phyloP scores from a whole-genome alignment of 2,329 filamentous ascomycete species.

The Fusarium sp. region DNA sequence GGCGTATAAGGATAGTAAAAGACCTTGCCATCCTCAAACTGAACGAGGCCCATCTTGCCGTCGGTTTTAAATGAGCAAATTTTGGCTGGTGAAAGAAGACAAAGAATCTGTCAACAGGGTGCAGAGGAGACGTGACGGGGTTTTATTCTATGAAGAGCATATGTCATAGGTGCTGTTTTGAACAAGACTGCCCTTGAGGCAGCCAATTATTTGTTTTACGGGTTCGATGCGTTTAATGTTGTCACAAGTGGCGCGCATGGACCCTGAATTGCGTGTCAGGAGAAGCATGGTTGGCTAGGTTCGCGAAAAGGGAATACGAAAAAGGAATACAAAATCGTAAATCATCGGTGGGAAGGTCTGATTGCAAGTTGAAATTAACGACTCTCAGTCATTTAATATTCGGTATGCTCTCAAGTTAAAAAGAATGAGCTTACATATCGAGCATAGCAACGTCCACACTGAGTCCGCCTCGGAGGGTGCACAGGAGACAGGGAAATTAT shows the following conservation, averaged over 20 bases:
- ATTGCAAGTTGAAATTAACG: too few species aligned
- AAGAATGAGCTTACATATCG: too few species aligned
- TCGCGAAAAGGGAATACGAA: too few species aligned
- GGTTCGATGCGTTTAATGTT: background rate
- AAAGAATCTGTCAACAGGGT: background rate
- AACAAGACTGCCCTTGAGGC: background rate
- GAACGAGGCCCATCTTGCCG: conserved; percentile 1
- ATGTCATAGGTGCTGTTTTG: background rate
- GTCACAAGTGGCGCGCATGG: background rate
- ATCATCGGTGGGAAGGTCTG: too few species aligned
- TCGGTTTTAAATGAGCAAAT: background rate
- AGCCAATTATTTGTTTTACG: background rate
- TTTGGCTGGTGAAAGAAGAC: background rate
- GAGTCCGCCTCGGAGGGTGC: too few species aligned
- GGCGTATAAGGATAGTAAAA: background rate
- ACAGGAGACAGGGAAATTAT: background rate
- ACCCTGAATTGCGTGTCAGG: background rate
- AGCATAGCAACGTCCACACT: too few species aligned
- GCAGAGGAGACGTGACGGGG: background rate
- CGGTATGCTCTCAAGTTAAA: too few species aligned
- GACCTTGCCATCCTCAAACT: background rate
- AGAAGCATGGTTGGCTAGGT: too few species aligned
- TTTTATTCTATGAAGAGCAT: background rate
- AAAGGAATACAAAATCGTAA: too few species aligned
- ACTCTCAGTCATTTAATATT: too few species aligned